Evolutionary conservation across 106 monocot species (phyloP).

Genomic region (Allium cepa): DNA sequence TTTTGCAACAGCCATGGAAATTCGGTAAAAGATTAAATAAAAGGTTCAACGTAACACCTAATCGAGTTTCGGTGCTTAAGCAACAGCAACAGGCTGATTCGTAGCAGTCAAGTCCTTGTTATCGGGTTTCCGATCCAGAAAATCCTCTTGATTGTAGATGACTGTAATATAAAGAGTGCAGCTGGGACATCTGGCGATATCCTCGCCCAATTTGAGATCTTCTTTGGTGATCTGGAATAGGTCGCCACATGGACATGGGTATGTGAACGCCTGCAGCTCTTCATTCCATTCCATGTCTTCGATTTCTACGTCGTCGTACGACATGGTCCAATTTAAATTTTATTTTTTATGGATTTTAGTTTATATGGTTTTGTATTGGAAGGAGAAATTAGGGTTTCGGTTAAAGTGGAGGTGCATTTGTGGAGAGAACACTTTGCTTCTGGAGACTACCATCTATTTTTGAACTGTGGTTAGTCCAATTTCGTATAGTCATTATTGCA

Average conservation of each 20-base stretch:
- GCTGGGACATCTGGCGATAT: conserved; percentile 58
- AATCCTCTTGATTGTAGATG: conserved; percentile 57
- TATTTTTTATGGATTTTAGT: too few relatives aligned
- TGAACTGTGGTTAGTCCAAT: too few relatives aligned
- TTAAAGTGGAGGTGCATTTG: too few relatives aligned
- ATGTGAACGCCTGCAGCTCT: conserved; percentile 48
- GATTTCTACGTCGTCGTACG: conserved; percentile 67
- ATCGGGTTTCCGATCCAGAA: conserved; percentile 8
- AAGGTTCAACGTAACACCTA: too few relatives aligned
- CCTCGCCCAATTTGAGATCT: conserved; percentile 57
- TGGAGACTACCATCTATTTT: too few relatives aligned
- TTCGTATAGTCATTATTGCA: too few relatives aligned
- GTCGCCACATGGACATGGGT: conserved; percentile 67
- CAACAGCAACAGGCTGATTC: conserved; percentile 30
- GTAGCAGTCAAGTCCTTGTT: conserved; percentile 7
- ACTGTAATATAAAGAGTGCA: conserved; percentile 66
- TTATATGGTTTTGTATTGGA: too few relatives aligned
- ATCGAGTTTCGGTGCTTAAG: conserved; percentile 10
- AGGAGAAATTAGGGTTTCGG: too few relatives aligned
- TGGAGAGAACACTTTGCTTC: too few relatives aligned
- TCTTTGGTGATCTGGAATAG: conserved; percentile 62
- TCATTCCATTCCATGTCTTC: conserved; percentile 78
- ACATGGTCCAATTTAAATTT: conserved; percentile 19
- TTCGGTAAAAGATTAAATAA: too few relatives aligned
- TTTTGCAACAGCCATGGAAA: too few relatives aligned